Percentiles rank a stretch among this genome's conserved stretches.
Evolutionary conservation across 768 basidiomycete genomes (phyloP).

Genomic region (Hericium erinaceus): DNA sequence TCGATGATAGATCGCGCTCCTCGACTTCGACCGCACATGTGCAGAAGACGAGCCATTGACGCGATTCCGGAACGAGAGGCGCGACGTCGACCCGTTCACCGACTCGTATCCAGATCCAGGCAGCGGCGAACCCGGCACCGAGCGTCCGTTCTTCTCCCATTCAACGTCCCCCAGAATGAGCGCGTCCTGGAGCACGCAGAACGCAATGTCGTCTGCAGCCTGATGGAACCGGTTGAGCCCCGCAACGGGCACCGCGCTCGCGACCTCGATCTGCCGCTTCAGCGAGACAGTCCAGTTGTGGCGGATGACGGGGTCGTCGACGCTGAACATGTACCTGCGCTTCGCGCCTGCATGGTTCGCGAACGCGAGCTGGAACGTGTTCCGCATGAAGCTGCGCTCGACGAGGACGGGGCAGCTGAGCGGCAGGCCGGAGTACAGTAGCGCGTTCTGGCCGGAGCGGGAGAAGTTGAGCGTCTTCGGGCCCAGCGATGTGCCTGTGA

Average conservation of each 20-base stretch:
- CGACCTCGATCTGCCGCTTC: conserved; percentile 52
- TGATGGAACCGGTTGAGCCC: conserved; percentile 37
- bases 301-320: conserved; percentile 68
- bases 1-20: conserved; percentile 58
- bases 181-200: conserved; percentile 79
- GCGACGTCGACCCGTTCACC: conserved; percentile 16
- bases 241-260: conserved; percentile 24
- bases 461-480: conserved; percentile 75
- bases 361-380: conserved; percentile 93
- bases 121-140: conserved; percentile 8
- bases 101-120: conserved; percentile 21
- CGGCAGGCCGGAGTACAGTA: conserved; percentile 74
- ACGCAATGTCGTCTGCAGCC: conserved; percentile 68
- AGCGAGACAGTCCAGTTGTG: conserved; percentile 67
- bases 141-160: neutral
- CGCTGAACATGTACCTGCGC: conserved; percentile 92
- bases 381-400: conserved; percentile 92
- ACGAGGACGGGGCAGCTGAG: conserved; percentile 69
- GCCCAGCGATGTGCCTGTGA: conserved; percentile 82
- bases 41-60: conserved; percentile 9
- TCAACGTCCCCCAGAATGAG: conserved; percentile 37
- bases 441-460: conserved; percentile 75
- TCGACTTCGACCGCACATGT: conserved; percentile 59
- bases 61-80: conserved; percentile 13
- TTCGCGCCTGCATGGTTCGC: conserved; percentile 52